These are phyloP conservation scores for Sphaerostilbella broomeana DNA, from an alignment of 2,329 filamentous ascomycete genomes.

Conservation along the genomic window DNA sequence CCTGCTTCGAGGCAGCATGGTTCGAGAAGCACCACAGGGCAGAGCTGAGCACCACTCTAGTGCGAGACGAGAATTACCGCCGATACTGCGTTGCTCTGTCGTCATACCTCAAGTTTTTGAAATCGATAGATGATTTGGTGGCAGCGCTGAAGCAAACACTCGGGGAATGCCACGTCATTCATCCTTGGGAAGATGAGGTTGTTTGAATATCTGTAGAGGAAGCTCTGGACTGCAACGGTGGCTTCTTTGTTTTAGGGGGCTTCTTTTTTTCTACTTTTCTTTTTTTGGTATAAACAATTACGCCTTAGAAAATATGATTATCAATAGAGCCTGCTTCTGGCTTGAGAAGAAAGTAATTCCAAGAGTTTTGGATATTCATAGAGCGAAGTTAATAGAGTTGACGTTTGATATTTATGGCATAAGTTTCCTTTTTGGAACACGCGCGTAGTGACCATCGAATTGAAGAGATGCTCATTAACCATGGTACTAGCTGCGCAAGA, in stretches of 20 bases:
- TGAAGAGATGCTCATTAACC: too few species aligned
- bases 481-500: too few species aligned
- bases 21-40: conserved; percentile 16
- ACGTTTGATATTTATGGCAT: too few species aligned
- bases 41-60: conserved; percentile 26
- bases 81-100: conserved; percentile 41
- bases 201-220: background rate
- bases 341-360: too few species aligned
- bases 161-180: conserved; percentile 34
- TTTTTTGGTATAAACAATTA: too few species aligned
- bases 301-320: too few species aligned
- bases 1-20: conserved; percentile 24
- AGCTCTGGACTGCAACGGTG: background rate
- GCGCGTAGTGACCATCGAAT: too few species aligned
- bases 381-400: too few species aligned
- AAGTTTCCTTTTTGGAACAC: too few species aligned
- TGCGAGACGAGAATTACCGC: conserved; percentile 37
- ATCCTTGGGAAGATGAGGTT: conserved; percentile 20
- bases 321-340: too few species aligned
- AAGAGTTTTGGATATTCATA: too few species aligned
- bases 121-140: conserved; percentile 38
- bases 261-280: background rate
- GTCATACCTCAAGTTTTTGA: conserved; percentile 37
- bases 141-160: conserved; percentile 36
- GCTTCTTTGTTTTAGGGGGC: background rate